A percentile compares a stretch with the other conserved stretches of the same genome.
Evolutionary conservation across 2,329 filamentous ascomycete species (phyloP).

Genomic region (Neobulgaria alba): DNA sequence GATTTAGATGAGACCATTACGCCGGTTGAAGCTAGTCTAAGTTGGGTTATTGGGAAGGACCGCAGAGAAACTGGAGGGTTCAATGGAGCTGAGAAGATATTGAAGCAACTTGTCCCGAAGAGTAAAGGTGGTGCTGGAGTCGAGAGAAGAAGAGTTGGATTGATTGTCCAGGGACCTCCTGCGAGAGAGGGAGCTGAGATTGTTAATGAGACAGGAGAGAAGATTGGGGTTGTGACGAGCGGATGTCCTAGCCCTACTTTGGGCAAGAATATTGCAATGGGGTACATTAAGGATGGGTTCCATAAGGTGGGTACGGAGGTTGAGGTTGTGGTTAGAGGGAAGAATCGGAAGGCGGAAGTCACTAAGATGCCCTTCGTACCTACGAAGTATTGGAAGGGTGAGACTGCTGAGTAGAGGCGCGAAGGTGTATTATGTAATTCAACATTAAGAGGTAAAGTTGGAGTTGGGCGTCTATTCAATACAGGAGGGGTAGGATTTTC

Average conservation of each 20-base stretch:
- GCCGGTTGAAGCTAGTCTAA: conserved; percentile 55
- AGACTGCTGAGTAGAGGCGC: conserved; percentile 9
- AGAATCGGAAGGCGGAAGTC: conserved; percentile 55
- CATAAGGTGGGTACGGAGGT: conserved; percentile 64
- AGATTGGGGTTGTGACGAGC: conserved; percentile 76
- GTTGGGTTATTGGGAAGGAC: conserved; percentile 80
- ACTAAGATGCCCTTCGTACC: conserved; percentile 65
- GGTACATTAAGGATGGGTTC: conserved; percentile 57
- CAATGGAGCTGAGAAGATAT: conserved; percentile 71
- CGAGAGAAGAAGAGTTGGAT: conserved; percentile 64
- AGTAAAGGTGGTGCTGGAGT: conserved; percentile 66
- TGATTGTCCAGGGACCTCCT: conserved; percentile 77
- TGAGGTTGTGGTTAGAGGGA: conserved; percentile 56
- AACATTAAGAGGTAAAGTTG: too few relatives aligned
- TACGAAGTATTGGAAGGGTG: conserved; percentile 47
- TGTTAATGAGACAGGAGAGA: conserved; percentile 50
- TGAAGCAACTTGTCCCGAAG: conserved; percentile 66
- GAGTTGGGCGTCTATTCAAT: too few relatives aligned
- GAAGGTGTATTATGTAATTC: too few relatives aligned
- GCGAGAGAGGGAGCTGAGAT: conserved; percentile 85
- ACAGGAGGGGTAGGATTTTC: too few relatives aligned
- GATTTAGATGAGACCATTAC: conserved; percentile 77
- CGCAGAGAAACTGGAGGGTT: conserved; percentile 64
- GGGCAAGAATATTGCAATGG: conserved; percentile 93
- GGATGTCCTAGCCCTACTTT: conserved; percentile 83